Evolutionary conservation across 768 basidiomycete species (phyloP), one percentile per base, ranked within the genome.

Genomic region (Rhodotorula kratochvilovae): DNA sequence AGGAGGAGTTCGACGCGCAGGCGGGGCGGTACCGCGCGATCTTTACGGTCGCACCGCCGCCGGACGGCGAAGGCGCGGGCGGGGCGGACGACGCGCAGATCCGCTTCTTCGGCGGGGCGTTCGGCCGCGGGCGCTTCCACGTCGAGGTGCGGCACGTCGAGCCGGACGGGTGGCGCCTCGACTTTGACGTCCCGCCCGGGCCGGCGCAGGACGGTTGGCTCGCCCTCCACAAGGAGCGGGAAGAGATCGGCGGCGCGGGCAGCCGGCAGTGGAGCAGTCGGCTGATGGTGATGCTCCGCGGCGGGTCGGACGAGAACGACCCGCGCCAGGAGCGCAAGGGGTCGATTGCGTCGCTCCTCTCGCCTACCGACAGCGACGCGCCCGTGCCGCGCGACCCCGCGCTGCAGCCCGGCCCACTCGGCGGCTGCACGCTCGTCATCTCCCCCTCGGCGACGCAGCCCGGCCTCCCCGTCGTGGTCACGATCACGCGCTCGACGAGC

Each of bases 351-450:
- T 67, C 63, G 43, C 35, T 71, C 50, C 48, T 61, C 51, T 72
- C 71, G 45, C 71, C 63, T 2, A 29, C 51, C 39, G 45, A 25
- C 19, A 11, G 45, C 2, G 54, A 58, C 48, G 17, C 35, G 23
- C 42, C 54, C 10, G 1, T n/a, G n/a, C n/a, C 33, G 16, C 50
- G n/a, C 12, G 70, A 72, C 60, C 59, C 60, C 12, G 67, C 67
- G 1, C 33, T 51, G 12, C 50, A 61, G 29, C 63, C 71, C 8
- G 71, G 71, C 2, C 62, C 67, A 2, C 36, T 57, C 39, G 71
- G 67, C 27, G 71, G 71, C 19, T 68, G 67, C 71, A 72, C 71
- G 12, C 21, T 72, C 54, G 31, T 53, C 53, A 68, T 72, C 67
- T 48, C 67, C 0, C 10, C 33, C 35, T 54, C 57, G 4, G 66